phyloP scores from a whole-genome alignment of 225 moss, liverwort and hornwort genomes.

The Pseudisothecium myosuroides region DNA sequence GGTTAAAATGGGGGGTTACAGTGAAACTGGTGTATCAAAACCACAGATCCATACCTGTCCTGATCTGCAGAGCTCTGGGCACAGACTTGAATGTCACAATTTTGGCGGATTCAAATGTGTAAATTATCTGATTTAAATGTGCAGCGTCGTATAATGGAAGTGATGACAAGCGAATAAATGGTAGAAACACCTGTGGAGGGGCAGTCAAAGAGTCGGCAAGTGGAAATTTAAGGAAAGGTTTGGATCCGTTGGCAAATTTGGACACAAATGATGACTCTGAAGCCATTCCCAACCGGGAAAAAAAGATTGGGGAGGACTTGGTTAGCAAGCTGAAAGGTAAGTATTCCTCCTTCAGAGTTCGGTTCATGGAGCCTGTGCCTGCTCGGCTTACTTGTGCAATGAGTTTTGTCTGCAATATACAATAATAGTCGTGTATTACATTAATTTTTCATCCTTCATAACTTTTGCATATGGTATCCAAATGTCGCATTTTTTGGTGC shows the following conservation, averaged over 20 bases:
- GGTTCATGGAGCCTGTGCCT: not conserved
- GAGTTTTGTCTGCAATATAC: not conserved
- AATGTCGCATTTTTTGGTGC: not conserved
- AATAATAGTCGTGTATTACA: not conserved
- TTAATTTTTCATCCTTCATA: not conserved
- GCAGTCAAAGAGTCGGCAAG: not conserved
- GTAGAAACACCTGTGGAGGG: not conserved
- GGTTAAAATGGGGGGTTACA: not conserved
- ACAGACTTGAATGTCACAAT: not conserved
- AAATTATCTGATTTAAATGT: not conserved
- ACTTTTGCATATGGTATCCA: not conserved
- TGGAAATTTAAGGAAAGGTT: not conserved
- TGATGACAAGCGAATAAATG: not conserved
- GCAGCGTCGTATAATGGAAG: constrained; percentile 13
- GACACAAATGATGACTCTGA: not conserved
- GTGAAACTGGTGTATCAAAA: not conserved
- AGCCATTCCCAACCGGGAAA: not conserved
- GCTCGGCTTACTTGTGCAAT: not conserved
- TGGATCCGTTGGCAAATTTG: not conserved
- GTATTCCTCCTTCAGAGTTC: not conserved
- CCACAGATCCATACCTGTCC: not conserved
- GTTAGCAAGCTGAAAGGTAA: constrained; percentile 27
- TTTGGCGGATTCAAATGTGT: not conserved
- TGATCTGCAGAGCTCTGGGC: not conserved
- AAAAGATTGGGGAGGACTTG: not conserved